Evolutionary conservation across 371 early-diverging fungal genomes (phyloP).

Genomic region (Mortierella sp.): DNA sequence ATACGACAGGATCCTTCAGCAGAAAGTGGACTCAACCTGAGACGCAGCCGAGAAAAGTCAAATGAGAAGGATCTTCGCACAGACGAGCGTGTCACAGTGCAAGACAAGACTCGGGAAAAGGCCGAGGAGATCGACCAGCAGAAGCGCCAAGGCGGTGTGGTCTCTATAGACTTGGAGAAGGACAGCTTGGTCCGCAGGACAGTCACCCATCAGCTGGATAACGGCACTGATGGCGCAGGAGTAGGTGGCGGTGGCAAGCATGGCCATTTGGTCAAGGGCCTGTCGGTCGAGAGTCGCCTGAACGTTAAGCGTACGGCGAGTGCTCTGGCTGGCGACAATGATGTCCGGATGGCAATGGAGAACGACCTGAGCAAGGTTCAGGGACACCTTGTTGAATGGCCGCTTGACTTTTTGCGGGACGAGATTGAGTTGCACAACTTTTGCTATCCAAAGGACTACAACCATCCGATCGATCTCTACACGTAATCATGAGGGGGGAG

Average conservation of each 20-base stretch:
- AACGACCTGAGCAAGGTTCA: constrained; percentile 59
- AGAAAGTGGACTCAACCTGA: neutral
- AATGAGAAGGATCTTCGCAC: constrained; percentile 22
- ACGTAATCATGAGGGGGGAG: constrained; percentile 18
- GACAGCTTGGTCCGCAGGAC: neutral
- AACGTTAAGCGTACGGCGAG: constrained; percentile 53
- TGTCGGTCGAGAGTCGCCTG: constrained; percentile 8
- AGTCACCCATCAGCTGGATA: neutral
- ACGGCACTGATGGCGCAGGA: neutral
- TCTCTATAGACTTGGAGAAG: neutral
- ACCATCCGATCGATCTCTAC: constrained; percentile 58
- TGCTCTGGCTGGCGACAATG: constrained; percentile 37
- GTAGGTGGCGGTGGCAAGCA: neutral
- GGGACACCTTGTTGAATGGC: constrained; percentile 70
- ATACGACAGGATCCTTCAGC: constrained; percentile 15
- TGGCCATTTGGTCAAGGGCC: neutral
- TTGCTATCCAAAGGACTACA: constrained; percentile 58
- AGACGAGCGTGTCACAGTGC: constrained; percentile 26
- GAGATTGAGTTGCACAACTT: constrained; percentile 61
- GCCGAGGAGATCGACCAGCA: constrained; percentile 1
- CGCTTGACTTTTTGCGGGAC: constrained; percentile 67
- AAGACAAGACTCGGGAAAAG: constrained; percentile 17
- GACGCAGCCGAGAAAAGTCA: neutral
- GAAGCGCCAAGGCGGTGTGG: neutral
- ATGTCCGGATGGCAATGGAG: constrained; percentile 47